Evolutionary conservation across 305 asterid genomes (phyloP).

Genomic region (Fraxinus baroniana): DNA sequence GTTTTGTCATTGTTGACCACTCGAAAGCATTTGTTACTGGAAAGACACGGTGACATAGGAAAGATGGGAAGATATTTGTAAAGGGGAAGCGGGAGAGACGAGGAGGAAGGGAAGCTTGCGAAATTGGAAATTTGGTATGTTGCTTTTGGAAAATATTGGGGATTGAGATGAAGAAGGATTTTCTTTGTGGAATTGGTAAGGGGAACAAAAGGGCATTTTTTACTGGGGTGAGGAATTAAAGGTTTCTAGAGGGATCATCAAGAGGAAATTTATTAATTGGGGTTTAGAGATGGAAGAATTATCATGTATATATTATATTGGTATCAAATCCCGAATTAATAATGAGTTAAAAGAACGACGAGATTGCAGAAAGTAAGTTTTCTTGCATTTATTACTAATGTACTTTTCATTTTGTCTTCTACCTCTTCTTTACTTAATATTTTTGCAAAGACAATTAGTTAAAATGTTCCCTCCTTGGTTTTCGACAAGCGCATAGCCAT

Average conservation of each 20-base stretch:
- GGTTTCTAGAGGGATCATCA: not conserved
- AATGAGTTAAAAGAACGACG: not conserved
- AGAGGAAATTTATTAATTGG: not conserved
- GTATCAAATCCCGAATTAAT: not conserved
- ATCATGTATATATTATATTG: not conserved
- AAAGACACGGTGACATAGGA: not conserved
- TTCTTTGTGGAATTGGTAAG: not conserved
- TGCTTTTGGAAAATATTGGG: not conserved
- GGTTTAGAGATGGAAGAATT: not conserved
- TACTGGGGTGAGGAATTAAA: not conserved
- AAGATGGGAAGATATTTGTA: not conserved
- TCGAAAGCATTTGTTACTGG: not conserved
- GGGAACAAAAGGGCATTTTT: not conserved
- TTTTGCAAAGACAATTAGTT: not conserved
- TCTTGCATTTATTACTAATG: not conserved
- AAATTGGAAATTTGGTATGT: not conserved
- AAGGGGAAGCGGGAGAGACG: not conserved
- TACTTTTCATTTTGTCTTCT: not conserved
- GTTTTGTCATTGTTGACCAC: not conserved
- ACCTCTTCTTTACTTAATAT: not conserved
- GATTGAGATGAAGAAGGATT: not conserved
- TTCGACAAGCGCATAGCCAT: not conserved
- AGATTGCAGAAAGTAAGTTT: not conserved
- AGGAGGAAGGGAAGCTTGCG: not conserved
- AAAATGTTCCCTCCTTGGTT: not conserved